phyloP scores from a whole-genome alignment of 2,329 filamentous ascomycete species.

The Claviceps quebecensis region DNA sequence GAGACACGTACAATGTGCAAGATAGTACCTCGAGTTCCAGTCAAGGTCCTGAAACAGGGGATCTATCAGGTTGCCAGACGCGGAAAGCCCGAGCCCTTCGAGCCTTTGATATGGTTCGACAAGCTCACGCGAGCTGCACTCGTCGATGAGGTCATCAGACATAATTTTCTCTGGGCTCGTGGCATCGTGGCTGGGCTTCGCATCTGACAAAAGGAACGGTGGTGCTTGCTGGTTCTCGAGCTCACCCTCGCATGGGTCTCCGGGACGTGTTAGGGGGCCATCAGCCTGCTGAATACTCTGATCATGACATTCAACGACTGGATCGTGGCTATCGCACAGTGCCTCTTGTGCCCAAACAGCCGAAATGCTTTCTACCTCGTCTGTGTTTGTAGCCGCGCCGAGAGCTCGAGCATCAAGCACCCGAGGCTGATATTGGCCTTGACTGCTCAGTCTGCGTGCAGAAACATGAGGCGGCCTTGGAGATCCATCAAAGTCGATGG shows the following conservation, averaged over 20 bases:
- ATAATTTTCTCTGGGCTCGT: not conserved
- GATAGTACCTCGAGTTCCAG: slow-evolving; percentile 29
- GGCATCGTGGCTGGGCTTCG: not conserved
- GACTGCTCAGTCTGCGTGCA: slow-evolving; percentile 5
- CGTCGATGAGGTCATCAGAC: not conserved
- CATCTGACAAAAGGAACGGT: not conserved
- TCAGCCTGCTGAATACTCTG: not conserved
- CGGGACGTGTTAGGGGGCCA: not conserved
- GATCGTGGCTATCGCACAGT: not conserved
- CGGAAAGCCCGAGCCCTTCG: not conserved
- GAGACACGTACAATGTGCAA: slow-evolving; percentile 33
- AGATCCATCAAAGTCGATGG: slow-evolving; percentile 35
- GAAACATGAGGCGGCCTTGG: slow-evolving; percentile 19
- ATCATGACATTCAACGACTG: not conserved
- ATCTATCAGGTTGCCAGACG: slow-evolving; percentile 28
- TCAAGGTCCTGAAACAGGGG: slow-evolving; percentile 41
- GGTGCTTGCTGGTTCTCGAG: not conserved
- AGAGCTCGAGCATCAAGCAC: not conserved
- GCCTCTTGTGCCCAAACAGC: not conserved
- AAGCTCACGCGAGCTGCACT: not conserved
- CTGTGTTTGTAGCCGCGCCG: not conserved
- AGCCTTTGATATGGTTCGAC: not conserved
- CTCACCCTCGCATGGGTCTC: not conserved
- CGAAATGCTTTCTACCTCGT: not conserved
- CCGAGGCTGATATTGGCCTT: not conserved